These are phyloP conservation scores for Sporobolus alterniflorus DNA, from an alignment of 202 grass and related monocot species.

Conservation along the genomic window DNA sequence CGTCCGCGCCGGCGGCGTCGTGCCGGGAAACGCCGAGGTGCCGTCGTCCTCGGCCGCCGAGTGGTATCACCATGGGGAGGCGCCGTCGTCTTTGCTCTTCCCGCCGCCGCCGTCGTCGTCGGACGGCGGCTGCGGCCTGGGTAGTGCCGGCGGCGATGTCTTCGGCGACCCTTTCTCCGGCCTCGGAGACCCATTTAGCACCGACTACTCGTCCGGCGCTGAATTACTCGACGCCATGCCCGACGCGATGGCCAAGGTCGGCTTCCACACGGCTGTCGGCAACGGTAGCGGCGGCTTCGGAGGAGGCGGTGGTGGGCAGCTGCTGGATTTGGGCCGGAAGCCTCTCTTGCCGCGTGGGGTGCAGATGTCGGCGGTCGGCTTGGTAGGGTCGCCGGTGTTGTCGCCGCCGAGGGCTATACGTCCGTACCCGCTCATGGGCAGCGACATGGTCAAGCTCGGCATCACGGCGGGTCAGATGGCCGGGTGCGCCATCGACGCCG, in stretches of 20 bases:
- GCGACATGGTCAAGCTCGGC: constrained; percentile 63
- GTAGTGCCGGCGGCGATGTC: neutral
- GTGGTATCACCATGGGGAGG: constrained; percentile 49
- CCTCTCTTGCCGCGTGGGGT: constrained; percentile 59
- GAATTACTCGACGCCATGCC: constrained; percentile 52
- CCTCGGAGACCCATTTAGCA: constrained; percentile 70
- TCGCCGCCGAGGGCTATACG: constrained; percentile 55
- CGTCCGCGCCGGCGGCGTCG: constrained; percentile 56
- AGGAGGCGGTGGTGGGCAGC: neutral
- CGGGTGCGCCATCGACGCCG: constrained; percentile 53
- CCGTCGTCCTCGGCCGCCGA: constrained; percentile 45
- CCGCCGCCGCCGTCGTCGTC: constrained; percentile 30
- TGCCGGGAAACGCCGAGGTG: constrained; percentile 11
- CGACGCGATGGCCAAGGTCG: constrained; percentile 45
- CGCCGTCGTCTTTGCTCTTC: constrained; percentile 25
- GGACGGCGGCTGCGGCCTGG: neutral
- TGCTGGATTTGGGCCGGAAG: constrained; percentile 53
- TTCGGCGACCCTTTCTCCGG: constrained; percentile 69
- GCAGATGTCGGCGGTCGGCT: constrained; percentile 47
- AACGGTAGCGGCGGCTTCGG: neutral
- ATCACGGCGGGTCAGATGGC: constrained; percentile 50
- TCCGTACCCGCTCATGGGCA: constrained; percentile 49
- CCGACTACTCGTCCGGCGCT: constrained; percentile 40
- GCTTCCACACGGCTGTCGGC: constrained; percentile 22
- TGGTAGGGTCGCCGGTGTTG: constrained; percentile 32